Evolutionary conservation across 1,139 yeast genomes (phyloP).

Genomic region (Pichia sp.): DNA sequence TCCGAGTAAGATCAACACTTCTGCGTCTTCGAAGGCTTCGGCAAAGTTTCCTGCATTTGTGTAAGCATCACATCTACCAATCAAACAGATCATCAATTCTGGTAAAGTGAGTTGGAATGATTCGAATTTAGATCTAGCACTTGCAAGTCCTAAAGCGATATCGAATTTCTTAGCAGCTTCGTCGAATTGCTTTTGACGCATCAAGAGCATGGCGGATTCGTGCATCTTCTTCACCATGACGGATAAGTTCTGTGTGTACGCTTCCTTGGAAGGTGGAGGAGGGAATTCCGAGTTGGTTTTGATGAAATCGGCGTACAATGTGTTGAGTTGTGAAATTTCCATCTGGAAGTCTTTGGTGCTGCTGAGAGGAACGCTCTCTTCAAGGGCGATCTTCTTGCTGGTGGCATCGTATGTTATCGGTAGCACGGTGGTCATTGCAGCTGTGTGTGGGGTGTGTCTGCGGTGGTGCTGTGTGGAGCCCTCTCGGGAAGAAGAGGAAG

Average conservation of each 20-base stretch:
- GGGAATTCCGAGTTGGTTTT: slow-evolving; percentile 65
- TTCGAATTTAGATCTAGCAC: slow-evolving; percentile 82
- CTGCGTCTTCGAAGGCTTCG: slow-evolving; percentile 81
- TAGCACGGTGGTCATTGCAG: slow-evolving; percentile 17
- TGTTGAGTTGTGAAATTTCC: slow-evolving; percentile 64
- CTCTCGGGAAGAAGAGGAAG: too few species aligned
- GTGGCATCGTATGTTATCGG: slow-evolving; percentile 33
- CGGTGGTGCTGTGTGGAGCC: too few species aligned
- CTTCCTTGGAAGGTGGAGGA: slow-evolving; percentile 57
- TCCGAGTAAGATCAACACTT: slow-evolving; percentile 60
- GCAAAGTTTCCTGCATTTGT: slow-evolving; percentile 62
- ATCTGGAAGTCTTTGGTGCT: slow-evolving; percentile 37
- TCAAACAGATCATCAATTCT: slow-evolving; percentile 69
- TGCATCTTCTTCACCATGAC: slow-evolving; percentile 71
- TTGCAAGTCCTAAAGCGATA: slow-evolving; percentile 78
- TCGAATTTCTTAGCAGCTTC: slow-evolving; percentile 76
- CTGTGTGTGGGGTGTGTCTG: too few species aligned
- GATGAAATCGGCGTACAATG: slow-evolving; percentile 57
- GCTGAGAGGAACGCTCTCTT: slow-evolving; percentile 20
- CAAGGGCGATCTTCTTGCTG: slow-evolving; percentile 28
- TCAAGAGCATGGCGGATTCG: slow-evolving; percentile 65
- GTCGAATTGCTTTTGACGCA: slow-evolving; percentile 57
- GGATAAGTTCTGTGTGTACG: slow-evolving; percentile 55
- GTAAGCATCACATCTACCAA: slow-evolving; percentile 83
- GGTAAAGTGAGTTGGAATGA: slow-evolving; percentile 76